Conservation (phyloP, 192 early-diverging fungal species). For the Umbelopsis sp. region DNA sequence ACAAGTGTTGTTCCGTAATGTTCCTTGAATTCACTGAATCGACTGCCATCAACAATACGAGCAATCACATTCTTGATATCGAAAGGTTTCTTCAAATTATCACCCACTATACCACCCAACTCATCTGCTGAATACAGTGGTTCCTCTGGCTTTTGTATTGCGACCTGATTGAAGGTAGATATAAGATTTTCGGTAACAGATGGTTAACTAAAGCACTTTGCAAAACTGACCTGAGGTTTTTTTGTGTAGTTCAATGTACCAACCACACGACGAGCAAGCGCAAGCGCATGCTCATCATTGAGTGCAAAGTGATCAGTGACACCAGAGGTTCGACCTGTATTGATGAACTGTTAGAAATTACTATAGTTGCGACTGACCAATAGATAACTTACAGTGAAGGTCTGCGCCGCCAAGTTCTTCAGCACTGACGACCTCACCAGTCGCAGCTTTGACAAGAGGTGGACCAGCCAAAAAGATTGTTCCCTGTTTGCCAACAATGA, state of each 20-base stretch:
- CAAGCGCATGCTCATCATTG: conserved; percentile 87
- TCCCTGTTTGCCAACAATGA: conserved; percentile 93
- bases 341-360: too few relatives aligned
- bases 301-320: conserved; percentile 93
- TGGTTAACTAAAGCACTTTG: neutral
- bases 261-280: conserved; percentile 80
- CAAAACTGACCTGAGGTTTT: conserved; percentile 49
- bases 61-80: conserved; percentile 93
- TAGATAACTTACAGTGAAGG: conserved; percentile 77
- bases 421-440: conserved; percentile 89
- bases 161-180: conserved; percentile 29
- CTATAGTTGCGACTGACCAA: neutral
- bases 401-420: conserved; percentile 96
- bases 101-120: conserved; percentile 92
- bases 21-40: conserved; percentile 93
- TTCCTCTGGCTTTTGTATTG: conserved; percentile 59
- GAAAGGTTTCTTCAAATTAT: conserved; percentile 85
- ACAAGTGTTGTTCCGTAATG: conserved; percentile 88
- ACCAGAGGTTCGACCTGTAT: conserved; percentile 74
- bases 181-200: neutral
- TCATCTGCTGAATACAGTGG: conserved; percentile 84
- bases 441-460: conserved; percentile 94
- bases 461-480: conserved; percentile 97
- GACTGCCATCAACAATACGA: conserved; percentile 90
- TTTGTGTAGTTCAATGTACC: conserved; percentile 85